Percentiles rank a stretch among this genome's conserved stretches.
Conservation (phyloP, 345 rosid genomes). For the Murraya koenigii region DNA sequence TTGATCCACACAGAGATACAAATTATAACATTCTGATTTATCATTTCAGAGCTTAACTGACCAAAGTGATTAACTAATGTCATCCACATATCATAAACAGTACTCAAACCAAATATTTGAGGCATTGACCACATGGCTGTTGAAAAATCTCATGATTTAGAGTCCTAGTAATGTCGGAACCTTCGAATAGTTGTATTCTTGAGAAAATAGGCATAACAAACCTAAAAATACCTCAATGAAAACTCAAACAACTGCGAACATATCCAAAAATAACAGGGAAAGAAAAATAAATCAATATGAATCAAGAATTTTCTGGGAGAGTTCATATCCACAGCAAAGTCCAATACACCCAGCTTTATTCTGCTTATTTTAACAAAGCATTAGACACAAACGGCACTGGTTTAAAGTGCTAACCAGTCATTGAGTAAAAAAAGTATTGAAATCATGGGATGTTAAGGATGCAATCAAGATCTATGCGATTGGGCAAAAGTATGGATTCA, state of each 20-base stretch:
- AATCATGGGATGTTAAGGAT: background rate
- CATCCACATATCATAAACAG: background rate
- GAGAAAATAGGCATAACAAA: background rate
- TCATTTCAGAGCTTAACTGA: background rate
- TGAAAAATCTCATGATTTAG: background rate
- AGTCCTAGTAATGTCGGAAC: background rate
- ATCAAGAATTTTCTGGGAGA: background rate
- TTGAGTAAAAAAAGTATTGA: background rate
- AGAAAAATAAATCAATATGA: background rate
- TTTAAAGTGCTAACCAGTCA: background rate
- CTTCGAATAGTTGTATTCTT: background rate
- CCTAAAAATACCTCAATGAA: background rate
- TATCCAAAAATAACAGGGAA: background rate
- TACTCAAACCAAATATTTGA: background rate
- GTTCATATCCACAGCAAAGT: background rate
- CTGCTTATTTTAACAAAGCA: background rate
- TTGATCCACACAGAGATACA: conserved; percentile 23
- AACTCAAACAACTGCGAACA: conserved; percentile 1
- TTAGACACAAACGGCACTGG: background rate
- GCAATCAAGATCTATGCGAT: background rate
- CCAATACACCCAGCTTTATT: background rate
- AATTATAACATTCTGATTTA: background rate
- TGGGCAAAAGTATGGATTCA: background rate
- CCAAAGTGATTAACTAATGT: background rate
- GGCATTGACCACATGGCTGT: background rate